Percentiles rank a stretch among this genome's conserved stretches.
Conservation (phyloP, 2,329 filamentous ascomycete species). For the Aspergillus sp. region DNA sequence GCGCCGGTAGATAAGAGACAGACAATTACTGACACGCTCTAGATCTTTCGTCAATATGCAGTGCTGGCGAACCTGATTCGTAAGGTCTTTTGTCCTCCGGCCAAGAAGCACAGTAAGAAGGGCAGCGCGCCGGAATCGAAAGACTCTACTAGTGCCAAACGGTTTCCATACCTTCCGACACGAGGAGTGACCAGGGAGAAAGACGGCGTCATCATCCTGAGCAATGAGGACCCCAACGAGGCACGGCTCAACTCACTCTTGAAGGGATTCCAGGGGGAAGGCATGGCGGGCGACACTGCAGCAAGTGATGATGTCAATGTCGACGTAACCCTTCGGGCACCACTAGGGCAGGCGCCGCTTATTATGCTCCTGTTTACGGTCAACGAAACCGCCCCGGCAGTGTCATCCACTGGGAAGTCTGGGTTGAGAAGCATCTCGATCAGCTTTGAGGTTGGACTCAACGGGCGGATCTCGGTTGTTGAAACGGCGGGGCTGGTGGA, state of each 20-base stretch:
- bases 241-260: conserved; percentile 51
- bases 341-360: conserved; percentile 28
- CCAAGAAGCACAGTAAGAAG: conserved; percentile 6
- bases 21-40: conserved; percentile 2
- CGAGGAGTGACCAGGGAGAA: conserved; percentile 8
- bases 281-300: not conserved
- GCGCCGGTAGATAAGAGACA: not conserved
- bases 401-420: conserved; percentile 5
- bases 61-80: conserved; percentile 31
- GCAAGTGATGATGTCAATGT: conserved; percentile 22
- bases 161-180: conserved; percentile 2
- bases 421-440: conserved; percentile 22
- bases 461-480: conserved; percentile 31
- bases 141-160: conserved; percentile 1
- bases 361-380: conserved; percentile 30
- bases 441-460: conserved; percentile 31
- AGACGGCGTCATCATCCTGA: conserved; percentile 18
- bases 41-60: conserved; percentile 38
- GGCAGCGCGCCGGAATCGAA: conserved; percentile 4
- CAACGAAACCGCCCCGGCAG: conserved; percentile 7
- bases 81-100: conserved; percentile 21
- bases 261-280: conserved; percentile 5
- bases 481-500: conserved; percentile 28
- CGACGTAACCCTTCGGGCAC: conserved; percentile 31
- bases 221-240: conserved; percentile 34